Evolutionary conservation across 768 basidiomycete genomes (phyloP).

Genomic region (Leccinellum rugosiceps): DNA sequence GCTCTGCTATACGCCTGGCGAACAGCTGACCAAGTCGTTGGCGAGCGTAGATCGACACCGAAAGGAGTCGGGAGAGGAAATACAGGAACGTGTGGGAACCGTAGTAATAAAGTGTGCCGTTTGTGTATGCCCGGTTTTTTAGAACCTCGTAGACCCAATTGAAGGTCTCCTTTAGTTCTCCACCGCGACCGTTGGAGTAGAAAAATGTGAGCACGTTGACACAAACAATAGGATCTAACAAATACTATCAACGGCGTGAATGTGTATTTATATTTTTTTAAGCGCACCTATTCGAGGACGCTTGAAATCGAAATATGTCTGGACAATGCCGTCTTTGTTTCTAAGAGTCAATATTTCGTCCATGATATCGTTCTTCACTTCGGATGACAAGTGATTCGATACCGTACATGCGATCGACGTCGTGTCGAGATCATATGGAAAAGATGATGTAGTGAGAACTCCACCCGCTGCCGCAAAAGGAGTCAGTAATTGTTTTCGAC

Average conservation of each 20-base stretch:
- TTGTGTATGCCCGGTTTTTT: slow-evolving; percentile 20
- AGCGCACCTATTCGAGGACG: slow-evolving; percentile 21
- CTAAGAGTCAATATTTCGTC: slow-evolving; percentile 16
- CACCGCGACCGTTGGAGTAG: slow-evolving; percentile 17
- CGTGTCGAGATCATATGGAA: slow-evolving; percentile 18
- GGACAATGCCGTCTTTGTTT: slow-evolving; percentile 19
- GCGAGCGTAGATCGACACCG: slow-evolving; percentile 16
- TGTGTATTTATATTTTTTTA: not conserved
- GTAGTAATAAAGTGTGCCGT: slow-evolving; percentile 19
- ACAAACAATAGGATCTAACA: slow-evolving; percentile 19
- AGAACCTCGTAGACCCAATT: slow-evolving; percentile 19
- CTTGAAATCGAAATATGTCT: slow-evolving; percentile 18
- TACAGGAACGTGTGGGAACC: slow-evolving; percentile 18
- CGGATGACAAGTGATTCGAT: slow-evolving; percentile 8
- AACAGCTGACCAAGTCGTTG: slow-evolving; percentile 12
- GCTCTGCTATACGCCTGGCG: slow-evolving; percentile 12
- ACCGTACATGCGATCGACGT: slow-evolving; percentile 21
- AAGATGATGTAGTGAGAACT: slow-evolving; percentile 10
- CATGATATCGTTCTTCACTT: slow-evolving; percentile 23
- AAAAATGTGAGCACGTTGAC: slow-evolving; percentile 21
- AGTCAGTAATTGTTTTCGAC: not conserved
- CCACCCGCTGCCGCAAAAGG: not conserved
- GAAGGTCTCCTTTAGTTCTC: slow-evolving; percentile 19
- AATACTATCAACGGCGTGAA: not conserved
- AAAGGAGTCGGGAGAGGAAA: slow-evolving; percentile 22